Conservation (phyloP, 805 yeast genomes). For the Lipomyces yamanashiensis region DNA sequence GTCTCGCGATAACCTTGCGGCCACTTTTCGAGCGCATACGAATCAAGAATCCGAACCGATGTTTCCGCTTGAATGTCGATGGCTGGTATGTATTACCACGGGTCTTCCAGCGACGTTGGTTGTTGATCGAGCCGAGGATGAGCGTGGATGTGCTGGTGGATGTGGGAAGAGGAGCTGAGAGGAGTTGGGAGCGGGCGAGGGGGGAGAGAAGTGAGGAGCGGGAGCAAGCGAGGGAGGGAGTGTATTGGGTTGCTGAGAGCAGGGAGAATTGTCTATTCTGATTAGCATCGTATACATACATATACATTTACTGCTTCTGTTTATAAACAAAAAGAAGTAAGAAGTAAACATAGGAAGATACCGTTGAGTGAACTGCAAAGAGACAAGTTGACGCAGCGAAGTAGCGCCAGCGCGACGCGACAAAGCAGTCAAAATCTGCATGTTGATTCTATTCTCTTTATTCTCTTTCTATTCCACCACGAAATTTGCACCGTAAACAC, state of each 20-base stretch:
- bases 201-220: constrained; percentile 20
- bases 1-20: constrained; percentile 72
- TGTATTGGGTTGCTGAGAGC: background rate
- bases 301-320: too few species aligned
- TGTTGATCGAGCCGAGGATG: background rate
- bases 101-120: constrained; percentile 75
- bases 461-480: background rate
- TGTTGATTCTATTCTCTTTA: background rate
- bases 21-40: constrained; percentile 77
- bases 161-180: too few species aligned
- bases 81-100: constrained; percentile 97
- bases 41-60: constrained; percentile 86
- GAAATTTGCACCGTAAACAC: background rate
- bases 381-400: background rate
- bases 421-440: background rate
- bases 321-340: too few species aligned
- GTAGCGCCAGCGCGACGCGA: background rate
- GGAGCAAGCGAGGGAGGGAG: background rate
- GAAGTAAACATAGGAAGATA: background rate
- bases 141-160: constrained; percentile 5
- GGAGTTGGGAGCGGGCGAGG: background rate
- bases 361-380: background rate
- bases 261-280: background rate
- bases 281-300: too few species aligned
- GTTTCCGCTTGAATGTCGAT: constrained; percentile 84